These are phyloP conservation scores for Xerocomellus chrysenteron DNA, from an alignment of 768 basidiomycete genomes.

Conservation along the genomic window DNA sequence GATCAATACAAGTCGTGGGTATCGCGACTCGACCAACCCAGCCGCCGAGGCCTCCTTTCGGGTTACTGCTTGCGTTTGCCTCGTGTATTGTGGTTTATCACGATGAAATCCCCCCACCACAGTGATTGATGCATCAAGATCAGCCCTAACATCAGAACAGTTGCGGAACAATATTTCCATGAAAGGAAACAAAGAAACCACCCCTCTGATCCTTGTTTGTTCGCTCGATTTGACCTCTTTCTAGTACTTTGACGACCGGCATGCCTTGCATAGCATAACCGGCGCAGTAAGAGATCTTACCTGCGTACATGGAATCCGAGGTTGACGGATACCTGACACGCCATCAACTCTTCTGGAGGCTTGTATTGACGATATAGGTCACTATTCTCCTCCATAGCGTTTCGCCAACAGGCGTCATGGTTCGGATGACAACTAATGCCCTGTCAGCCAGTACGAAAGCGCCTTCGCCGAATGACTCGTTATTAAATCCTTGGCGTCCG, in stretches of 20 bases:
- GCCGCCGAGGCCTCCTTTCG: constrained; percentile 4
- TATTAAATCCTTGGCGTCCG: constrained; percentile 3
- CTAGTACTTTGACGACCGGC: background rate
- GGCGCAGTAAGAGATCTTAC: background rate
- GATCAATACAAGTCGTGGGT: background rate
- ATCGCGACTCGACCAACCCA: background rate
- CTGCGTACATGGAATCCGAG: constrained; percentile 1
- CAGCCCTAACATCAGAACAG: background rate
- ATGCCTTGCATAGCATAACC: background rate
- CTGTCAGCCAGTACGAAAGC: background rate
- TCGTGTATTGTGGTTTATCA: constrained; percentile 9
- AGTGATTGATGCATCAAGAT: constrained; percentile 6
- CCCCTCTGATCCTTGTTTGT: background rate
- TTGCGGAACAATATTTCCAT: background rate
- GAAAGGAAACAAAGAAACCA: background rate
- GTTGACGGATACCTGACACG: constrained; percentile 1
- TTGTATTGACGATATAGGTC: background rate
- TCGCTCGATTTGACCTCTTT: background rate
- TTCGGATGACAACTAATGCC: constrained; percentile 2
- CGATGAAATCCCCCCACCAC: background rate
- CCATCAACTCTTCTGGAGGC: background rate
- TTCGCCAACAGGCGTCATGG: background rate
- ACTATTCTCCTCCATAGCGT: background rate
- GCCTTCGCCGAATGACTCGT: background rate
- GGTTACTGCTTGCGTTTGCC: constrained; percentile 3